Evolutionary conservation across 1,139 yeast genomes (phyloP).

Genomic region (Martiniozyma asiatica): DNA sequence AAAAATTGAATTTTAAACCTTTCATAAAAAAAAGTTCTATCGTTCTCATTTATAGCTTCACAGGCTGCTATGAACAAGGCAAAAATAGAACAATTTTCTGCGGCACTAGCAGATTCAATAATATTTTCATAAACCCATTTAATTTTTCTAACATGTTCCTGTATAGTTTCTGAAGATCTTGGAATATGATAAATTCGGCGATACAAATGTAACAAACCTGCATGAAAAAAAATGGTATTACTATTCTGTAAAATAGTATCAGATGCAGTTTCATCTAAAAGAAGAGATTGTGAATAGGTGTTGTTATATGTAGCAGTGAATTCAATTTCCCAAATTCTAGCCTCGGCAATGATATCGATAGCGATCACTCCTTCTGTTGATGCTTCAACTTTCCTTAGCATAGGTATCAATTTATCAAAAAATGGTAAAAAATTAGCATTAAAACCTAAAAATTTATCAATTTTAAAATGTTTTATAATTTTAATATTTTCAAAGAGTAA

Average conservation of each 20-base stretch:
- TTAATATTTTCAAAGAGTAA: slow-evolving; percentile 4
- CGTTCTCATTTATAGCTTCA: slow-evolving; percentile 6
- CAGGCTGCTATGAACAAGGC: slow-evolving; percentile 10
- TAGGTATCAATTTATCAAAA: slow-evolving; percentile 7
- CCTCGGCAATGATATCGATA: slow-evolving; percentile 5
- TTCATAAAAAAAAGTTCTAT: slow-evolving; percentile 8
- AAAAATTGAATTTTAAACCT: slow-evolving; percentile 10
- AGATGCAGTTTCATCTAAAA: slow-evolving; percentile 5
- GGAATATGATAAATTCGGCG: slow-evolving; percentile 8
- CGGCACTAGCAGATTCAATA: slow-evolving; percentile 9
- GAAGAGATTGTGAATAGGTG: not conserved
- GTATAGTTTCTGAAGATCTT: slow-evolving; percentile 4
- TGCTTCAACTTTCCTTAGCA: slow-evolving; percentile 6
- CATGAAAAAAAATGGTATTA: slow-evolving; percentile 7
- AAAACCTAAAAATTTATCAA: slow-evolving; percentile 10
- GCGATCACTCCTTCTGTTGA: slow-evolving; percentile 1
- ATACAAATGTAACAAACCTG: slow-evolving; percentile 7
- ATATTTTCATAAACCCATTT: slow-evolving; percentile 5
- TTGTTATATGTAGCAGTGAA: slow-evolving; percentile 5
- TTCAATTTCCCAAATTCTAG: slow-evolving; percentile 9
- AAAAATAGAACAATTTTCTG: slow-evolving; percentile 9
- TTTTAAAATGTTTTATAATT: slow-evolving; percentile 4
- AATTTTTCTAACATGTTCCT: slow-evolving; percentile 7
- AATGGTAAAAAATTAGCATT: slow-evolving; percentile 7
- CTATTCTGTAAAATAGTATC: slow-evolving; percentile 5